Base-by-base conservation (phyloP, 768 basidiomycete genomes). In the Dentipellis sp. region DNA sequence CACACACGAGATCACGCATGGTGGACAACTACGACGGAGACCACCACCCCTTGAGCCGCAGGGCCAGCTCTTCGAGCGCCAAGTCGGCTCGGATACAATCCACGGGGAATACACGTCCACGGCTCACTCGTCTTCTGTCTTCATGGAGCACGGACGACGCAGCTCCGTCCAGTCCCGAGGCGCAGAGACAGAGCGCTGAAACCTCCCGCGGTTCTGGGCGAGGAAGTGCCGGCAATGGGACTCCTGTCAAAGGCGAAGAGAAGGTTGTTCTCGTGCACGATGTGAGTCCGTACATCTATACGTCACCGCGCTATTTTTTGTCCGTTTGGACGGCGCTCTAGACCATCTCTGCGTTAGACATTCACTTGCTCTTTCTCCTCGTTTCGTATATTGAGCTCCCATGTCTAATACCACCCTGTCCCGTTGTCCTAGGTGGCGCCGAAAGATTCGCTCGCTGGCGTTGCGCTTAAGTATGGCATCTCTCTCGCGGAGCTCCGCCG, bases 391-490 rank as follows among this genome's bases (percentile, higher is more conserved):
- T 45, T 45, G n/a, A 45, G 42, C 42, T 22, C 19, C 8, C 9
- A n/a, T 52, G 53, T 22, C 58, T 48, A 40, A 52, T 39, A 37
- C 16, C 19, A 19, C 51, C 42, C 35, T 49, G 23, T 35, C 49
- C 36, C 50, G 52, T 23, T 16, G n/a, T 16, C 36, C 10, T 35
- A 19, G 94, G 75, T 97, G 40, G 71, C 75, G 52, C 72, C 82
- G 2, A 78, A 74, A 14, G 94, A 98, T 67, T 88, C 94, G 10
- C 72, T 97, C 34, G 81, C 92, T 14, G 87, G 91, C 23, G 85
- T 98, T 11, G 84, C 95, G 0, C 74, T 98, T 50, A 91, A 85
- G 63, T 97, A 97, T 68, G 91, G 91, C 2, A 86, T 95, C 54
- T 79, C 85, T 16, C 74, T 97, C 53, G 79, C 90, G 23, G 85